Percentiles rank a stretch among this genome's conserved stretches.
Conservation (phyloP, 2,329 filamentous ascomycete genomes). For the Clonostachys rhizophaga region DNA sequence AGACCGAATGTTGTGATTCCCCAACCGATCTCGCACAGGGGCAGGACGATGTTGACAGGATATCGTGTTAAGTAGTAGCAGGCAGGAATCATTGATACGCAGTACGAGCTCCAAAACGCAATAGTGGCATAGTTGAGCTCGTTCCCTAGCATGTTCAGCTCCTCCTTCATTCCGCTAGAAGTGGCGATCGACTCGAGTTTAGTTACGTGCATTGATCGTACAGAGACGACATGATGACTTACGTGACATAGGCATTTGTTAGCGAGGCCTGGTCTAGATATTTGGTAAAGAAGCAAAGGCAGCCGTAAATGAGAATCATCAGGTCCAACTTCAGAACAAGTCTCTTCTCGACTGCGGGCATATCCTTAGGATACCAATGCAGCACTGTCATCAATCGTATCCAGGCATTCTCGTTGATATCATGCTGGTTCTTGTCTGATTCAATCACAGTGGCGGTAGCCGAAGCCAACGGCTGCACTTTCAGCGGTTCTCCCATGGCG, state of each 20-base stretch:
- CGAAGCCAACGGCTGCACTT: no score
- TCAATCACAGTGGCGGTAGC: no score
- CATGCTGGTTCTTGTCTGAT: no score
- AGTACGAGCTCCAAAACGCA: conserved; percentile 29
- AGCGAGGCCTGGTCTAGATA: conserved; percentile 28
- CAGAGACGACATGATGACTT: conserved; percentile 2
- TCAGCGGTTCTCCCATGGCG: no score
- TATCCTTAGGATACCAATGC: conserved; percentile 24
- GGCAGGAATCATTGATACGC: conserved; percentile 30
- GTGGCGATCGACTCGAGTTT: neutral
- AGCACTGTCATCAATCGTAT: conserved; percentile 16
- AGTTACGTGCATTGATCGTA: no score
- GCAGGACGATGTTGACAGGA: conserved; percentile 26
- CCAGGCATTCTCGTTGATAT: conserved; percentile 11
- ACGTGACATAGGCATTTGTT: conserved; percentile 30
- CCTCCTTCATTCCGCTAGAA: conserved; percentile 29
- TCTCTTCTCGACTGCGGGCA: conserved; percentile 21
- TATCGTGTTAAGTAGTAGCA: conserved; percentile 27
- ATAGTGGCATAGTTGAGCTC: conserved; percentile 22
- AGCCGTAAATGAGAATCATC: conserved; percentile 28
- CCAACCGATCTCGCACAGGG: conserved; percentile 20
- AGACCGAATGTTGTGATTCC: conserved; percentile 19
- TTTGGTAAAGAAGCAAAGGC: conserved; percentile 31
- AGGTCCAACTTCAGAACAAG: conserved; percentile 29
- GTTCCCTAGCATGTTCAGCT: conserved; percentile 22